Conservation (phyloP, 2,329 filamentous ascomycete species). For the Cladosporium sp. region DNA sequence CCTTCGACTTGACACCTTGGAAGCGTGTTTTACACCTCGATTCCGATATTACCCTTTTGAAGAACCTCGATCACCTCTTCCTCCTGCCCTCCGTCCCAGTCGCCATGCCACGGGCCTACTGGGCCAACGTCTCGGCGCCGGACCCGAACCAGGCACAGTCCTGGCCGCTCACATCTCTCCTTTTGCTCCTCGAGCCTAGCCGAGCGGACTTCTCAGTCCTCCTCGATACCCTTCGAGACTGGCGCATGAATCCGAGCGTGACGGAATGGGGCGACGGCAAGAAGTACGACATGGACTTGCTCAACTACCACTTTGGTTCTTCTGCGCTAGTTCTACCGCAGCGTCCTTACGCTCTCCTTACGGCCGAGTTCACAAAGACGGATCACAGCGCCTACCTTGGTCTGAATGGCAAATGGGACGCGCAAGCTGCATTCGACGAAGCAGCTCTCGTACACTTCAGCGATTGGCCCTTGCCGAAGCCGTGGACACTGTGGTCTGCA, state of each 20-base stretch:
- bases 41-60: constrained; percentile 56
- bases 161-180: constrained; percentile 54
- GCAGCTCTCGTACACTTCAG: constrained; percentile 66
- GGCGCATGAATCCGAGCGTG: constrained; percentile 41
- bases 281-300: constrained; percentile 57
- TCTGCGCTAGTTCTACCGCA: constrained; percentile 59
- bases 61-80: constrained; percentile 67
- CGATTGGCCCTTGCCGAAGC: constrained; percentile 65
- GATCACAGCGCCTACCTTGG: constrained; percentile 49
- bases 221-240: constrained; percentile 32
- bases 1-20: constrained; percentile 64
- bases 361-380: constrained; percentile 55
- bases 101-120: constrained; percentile 68
- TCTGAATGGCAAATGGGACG: constrained; percentile 49
- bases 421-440: constrained; percentile 51
- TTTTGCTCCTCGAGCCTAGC: constrained; percentile 61
- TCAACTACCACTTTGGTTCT: constrained; percentile 57
- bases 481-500: constrained; percentile 49
- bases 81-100: constrained; percentile 56
- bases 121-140: constrained; percentile 35
- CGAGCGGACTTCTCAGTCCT: constrained; percentile 46
- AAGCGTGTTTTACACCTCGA: constrained; percentile 55
- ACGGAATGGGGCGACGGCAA: constrained; percentile 14
- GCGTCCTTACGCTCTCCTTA: constrained; percentile 55
- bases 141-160: constrained; percentile 7